Evolutionary conservation across 352 stramenopile species (phyloP), one percentile per base, ranked within the genome.

Genomic region (Globisporangium cystogenes): DNA sequence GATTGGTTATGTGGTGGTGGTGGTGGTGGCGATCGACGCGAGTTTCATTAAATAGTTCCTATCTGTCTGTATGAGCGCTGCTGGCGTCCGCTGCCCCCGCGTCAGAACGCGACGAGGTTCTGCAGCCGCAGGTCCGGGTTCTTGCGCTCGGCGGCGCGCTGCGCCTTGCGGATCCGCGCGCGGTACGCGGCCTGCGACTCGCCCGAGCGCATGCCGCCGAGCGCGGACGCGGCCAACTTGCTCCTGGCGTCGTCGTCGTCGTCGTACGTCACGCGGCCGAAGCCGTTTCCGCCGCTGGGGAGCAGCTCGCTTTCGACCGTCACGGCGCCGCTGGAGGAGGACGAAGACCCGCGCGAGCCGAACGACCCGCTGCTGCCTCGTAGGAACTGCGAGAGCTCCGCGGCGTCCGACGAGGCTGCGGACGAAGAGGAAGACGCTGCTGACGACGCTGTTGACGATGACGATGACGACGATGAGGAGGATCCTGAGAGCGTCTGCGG

Each of bases 201-300:
- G 20, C 47, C 48, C 20, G 48, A 36, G 57, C 27, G 5, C 53
- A 39, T 48, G 7, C 18, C 6, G n/a, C 24, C 29, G 36, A 21
- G 16, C 55, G 55, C 20, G 53, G 39, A 62, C 47, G 23, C 29
- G 49, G 7, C 44, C 12, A 36, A 15, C 29, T 7, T 55, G 46
- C 63, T 42, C 15, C 37, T 53, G 23, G 52, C 63, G 4, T 48
- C 44, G 24, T 55, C 63, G 4, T 48, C 44, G 24, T 55, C 60
- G 11, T 48, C 52, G 51, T 68, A 76, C n/a, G 65, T 59, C 27
- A 76, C 59, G 11, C 48, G 64, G 0, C 68, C 68, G 44, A 65
- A 72, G 33, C 65, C 68, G 33, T 76, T 74, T 14, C 48, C 62
- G 6, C 62, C 62, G 14, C 51, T 49, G 36, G 49, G 64, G 12